These are phyloP conservation scores for Dalbergia cochinchinensis DNA, from an alignment of 306 rosid species.

Conservation along the genomic window DNA sequence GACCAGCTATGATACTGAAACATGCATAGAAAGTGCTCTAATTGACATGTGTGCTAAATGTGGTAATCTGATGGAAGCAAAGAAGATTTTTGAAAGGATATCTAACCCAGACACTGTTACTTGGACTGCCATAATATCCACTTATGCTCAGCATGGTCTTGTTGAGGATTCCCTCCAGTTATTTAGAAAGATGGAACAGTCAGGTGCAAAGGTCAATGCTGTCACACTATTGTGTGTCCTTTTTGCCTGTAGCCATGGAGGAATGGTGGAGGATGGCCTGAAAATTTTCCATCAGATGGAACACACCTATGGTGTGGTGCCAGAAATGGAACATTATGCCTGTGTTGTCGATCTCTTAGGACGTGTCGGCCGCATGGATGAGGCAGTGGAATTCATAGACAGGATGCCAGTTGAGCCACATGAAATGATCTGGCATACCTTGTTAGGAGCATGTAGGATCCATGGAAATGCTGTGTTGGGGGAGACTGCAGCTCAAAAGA, in stretches of 20 bases:
- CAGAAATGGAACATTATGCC: constrained; percentile 78
- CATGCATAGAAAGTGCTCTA: constrained; percentile 74
- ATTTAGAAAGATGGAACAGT: constrained; percentile 66
- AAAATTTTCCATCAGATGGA: constrained; percentile 62
- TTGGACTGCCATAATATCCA: constrained; percentile 81
- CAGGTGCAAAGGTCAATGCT: constrained; percentile 56
- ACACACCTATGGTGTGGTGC: constrained; percentile 57
- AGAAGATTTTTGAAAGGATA: constrained; percentile 59
- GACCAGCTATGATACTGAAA: constrained; percentile 60
- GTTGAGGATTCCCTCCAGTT: constrained; percentile 67
- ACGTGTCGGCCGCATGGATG: constrained; percentile 64
- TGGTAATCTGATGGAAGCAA: constrained; percentile 59
- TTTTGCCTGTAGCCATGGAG: constrained; percentile 84
- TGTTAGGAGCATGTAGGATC: constrained; percentile 82
- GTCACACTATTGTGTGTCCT: constrained; percentile 73
- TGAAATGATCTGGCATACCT: constrained; percentile 80
- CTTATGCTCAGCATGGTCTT: constrained; percentile 75
- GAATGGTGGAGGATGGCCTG: constrained; percentile 78
- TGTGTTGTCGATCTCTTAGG: constrained; percentile 80
- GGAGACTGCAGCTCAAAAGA: constrained; percentile 69
- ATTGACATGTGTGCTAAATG: constrained; percentile 82
- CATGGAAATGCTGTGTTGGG: constrained; percentile 73
- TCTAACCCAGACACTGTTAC: constrained; percentile 71
- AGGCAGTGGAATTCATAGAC: constrained; percentile 68
- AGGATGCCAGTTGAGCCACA: constrained; percentile 68